These are phyloP conservation scores for Globisporangium radiosum DNA, from an alignment of 352 stramenopile genomes.

Conservation along the genomic window DNA sequence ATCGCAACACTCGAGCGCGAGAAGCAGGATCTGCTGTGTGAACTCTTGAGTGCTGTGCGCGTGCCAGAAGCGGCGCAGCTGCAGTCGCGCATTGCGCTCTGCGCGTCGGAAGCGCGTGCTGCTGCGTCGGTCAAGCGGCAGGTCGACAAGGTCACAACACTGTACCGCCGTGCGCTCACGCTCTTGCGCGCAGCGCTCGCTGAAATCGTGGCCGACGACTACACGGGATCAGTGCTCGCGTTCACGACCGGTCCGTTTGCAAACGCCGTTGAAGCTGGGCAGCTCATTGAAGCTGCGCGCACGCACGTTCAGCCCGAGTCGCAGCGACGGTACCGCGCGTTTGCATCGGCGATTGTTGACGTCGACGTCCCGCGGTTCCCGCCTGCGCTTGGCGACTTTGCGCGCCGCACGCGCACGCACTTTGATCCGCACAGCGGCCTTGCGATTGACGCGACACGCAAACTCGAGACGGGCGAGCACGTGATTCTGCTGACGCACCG, in stretches of 20 bases:
- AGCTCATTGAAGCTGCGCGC: conserved; percentile 52
- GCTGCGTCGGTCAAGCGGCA: conserved; percentile 68
- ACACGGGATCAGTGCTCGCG: conserved; percentile 55
- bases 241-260: conserved; percentile 64
- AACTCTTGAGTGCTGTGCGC: conserved; percentile 33
- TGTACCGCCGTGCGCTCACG: conserved; percentile 64
- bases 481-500: conserved; percentile 69
- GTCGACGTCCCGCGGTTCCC: conserved; percentile 59
- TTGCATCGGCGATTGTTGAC: conserved; percentile 37
- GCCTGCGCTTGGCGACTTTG: conserved; percentile 53
- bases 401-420: conserved; percentile 36
- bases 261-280: conserved; percentile 58
- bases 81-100: conserved; percentile 71
- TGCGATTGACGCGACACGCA: conserved; percentile 46
- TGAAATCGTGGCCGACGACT: conserved; percentile 55
- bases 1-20: conserved; percentile 47
- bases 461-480: conserved; percentile 61
- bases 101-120: conserved; percentile 58
- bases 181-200: conserved; percentile 61
- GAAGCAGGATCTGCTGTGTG: conserved; percentile 47
- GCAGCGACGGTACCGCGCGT: conserved; percentile 51
- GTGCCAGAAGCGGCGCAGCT: conserved; percentile 57
- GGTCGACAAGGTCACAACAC: conserved; percentile 37
- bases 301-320: conserved; percentile 69
- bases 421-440: conserved; percentile 50